Evolutionary conservation across 139 green algal genomes (phyloP).

Genomic region (Coccomyxa sp.): DNA sequence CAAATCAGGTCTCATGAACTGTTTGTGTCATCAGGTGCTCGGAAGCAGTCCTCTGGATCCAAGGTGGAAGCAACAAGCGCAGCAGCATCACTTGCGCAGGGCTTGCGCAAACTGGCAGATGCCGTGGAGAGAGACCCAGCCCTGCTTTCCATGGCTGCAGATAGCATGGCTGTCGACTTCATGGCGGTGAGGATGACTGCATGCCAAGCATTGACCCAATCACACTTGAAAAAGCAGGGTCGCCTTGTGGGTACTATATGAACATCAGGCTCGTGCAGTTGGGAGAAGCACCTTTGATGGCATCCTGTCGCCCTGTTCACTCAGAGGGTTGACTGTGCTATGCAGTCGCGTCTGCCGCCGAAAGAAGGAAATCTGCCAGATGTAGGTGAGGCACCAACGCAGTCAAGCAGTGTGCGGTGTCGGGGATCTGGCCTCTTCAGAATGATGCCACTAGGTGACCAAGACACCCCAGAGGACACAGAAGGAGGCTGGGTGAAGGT

Average conservation of each 20-base stretch:
- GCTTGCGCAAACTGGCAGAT: too few species aligned
- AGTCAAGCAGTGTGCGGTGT: too few species aligned
- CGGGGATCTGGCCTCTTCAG: too few species aligned
- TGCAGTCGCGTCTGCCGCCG: background rate
- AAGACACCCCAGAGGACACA: too few species aligned
- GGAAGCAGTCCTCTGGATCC: too few species aligned
- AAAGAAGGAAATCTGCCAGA: background rate
- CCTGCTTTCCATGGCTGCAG: constrained; percentile 11
- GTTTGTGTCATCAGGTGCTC: too few species aligned
- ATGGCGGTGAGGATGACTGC: constrained; percentile 1
- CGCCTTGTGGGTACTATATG: background rate
- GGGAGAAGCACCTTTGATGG: background rate
- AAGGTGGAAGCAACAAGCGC: too few species aligned
- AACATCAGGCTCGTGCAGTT: background rate
- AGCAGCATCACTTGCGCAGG: too few species aligned
- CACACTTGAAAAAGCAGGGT: background rate
- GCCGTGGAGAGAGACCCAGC: background rate
- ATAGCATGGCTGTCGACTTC: constrained; percentile 16
- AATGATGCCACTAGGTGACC: too few species aligned
- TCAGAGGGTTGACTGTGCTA: background rate
- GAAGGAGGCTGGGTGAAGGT: too few species aligned
- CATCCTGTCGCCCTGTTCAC: background rate
- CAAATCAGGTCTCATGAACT: too few species aligned
- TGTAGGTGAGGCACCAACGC: too few species aligned
- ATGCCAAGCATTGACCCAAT: background rate